These are phyloP conservation scores for Helicostylum pulchrum DNA, from an alignment of 192 early-diverging fungal species.

Conservation along the genomic window DNA sequence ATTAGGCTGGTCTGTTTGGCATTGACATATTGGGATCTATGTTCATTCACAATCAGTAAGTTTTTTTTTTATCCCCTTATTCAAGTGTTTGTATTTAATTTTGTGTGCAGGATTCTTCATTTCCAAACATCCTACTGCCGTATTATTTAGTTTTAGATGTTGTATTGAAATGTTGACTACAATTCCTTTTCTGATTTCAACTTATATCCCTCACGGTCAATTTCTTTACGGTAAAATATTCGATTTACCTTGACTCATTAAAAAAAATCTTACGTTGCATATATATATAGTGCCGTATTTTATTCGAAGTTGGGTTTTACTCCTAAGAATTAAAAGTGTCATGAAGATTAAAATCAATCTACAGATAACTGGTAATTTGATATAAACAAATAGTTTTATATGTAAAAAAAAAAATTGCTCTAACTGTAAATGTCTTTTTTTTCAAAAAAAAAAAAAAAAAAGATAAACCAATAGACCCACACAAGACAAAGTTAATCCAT, in stretches of 20 bases:
- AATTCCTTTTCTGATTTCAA: slow-evolving; percentile 49
- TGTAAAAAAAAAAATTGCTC: no score
- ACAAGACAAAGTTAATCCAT: slow-evolving; percentile 50
- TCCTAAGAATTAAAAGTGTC: slow-evolving; percentile 49
- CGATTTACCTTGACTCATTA: no score
- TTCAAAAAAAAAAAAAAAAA: no score
- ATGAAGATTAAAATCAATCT: slow-evolving; percentile 52
- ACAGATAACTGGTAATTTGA: slow-evolving; percentile 38
- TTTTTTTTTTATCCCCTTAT: neutral
- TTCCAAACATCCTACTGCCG: slow-evolving; percentile 15
- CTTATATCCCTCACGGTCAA: slow-evolving; percentile 37
- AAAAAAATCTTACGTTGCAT: no score
- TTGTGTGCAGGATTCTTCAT: slow-evolving; percentile 12
- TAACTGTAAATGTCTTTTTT: neutral
- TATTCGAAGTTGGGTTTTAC: slow-evolving; percentile 50
- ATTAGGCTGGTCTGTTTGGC: slow-evolving; percentile 23
- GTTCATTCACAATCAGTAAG: slow-evolving; percentile 29
- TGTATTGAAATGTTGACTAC: slow-evolving; percentile 49
- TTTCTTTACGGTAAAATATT: slow-evolving; percentile 37
- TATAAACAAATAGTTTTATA: no score
- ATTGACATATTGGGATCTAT: slow-evolving; percentile 26
- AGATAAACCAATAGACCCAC: slow-evolving; percentile 49
- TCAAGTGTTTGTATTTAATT: no score
- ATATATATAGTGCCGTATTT: slow-evolving; percentile 55
- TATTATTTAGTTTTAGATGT: slow-evolving; percentile 42